Evolutionary conservation across 345 rosid species (phyloP), one percentile per base, ranked within the genome.

Genomic region (Eucalyptus tenuipes): DNA sequence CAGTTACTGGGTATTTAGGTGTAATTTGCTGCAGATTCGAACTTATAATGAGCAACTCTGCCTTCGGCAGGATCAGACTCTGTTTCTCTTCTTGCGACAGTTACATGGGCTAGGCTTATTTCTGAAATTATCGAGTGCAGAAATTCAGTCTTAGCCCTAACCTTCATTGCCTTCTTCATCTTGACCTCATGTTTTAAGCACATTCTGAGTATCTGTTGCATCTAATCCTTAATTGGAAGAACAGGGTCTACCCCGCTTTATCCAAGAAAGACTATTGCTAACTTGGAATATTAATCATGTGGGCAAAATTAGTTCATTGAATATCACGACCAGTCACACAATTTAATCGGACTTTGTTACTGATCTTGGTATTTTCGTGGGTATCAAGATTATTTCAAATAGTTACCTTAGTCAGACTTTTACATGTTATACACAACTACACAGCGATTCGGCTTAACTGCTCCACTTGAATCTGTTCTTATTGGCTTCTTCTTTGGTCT

Each of bases 371-470:
- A 49, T n/a, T 33, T 49, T 40, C 47, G 3, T 20, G 84, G 42
- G 29, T 18, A 40, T 75, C 1, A 25, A 75, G 47, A 75, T 12
- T 6, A 2, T 37, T 75, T 40, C 13, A 40, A 2, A 37, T 2
- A 40, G 84, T 0, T 40, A 40, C 13, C 29, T 0, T 0, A 75
- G 47, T 0, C 84, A 20, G 22, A 0, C 13, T 18, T 71, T 71
- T 33, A 17, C 13, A 40, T 20, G 27, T 75, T 40, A 40, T 6
- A 6, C 84, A 75, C 7, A 1, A 20, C 25, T 18, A 44, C 45
- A 1, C 45, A 14, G 71, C 10, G 15, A 20, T 20, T 33, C 0
- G 7, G 25, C 44, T 0, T 71, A 0, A 17, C 20, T 0, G 24
- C 10, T 75, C 47, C 47, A 2, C 8, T 24, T 37, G 82, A 75